These are phyloP conservation scores for Symmetrospora coprosmae DNA, from an alignment of 768 basidiomycete species.

Conservation along the genomic window DNA sequence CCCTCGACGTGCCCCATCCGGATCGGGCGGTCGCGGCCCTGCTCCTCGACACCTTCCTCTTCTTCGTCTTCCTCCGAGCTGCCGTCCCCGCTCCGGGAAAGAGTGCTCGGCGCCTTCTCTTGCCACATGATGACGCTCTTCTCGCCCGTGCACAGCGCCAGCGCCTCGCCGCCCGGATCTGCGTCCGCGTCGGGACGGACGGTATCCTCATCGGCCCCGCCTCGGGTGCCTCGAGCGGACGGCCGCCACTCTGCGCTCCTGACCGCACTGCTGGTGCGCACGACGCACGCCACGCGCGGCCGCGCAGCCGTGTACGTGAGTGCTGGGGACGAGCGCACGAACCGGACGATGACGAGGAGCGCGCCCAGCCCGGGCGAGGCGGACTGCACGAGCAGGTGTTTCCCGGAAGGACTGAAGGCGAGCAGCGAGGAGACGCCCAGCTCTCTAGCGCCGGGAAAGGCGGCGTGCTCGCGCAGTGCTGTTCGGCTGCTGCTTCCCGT, in stretches of 20 bases:
- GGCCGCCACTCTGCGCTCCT: slow-evolving; percentile 1
- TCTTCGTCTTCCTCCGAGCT: neutral
- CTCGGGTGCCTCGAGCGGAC: too few species aligned
- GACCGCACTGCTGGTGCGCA: neutral
- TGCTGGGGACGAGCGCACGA: neutral
- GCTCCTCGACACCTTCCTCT: neutral
- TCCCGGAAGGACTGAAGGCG: too few species aligned
- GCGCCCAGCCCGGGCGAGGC: neutral
- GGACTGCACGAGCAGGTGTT: neutral
- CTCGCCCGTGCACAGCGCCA: slow-evolving; percentile 10
- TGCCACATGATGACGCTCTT: slow-evolving; percentile 15
- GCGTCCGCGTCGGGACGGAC: too few species aligned
- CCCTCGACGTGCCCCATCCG: neutral
- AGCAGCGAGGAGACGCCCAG: too few species aligned
- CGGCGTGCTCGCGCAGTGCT: too few species aligned
- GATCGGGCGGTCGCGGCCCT: neutral
- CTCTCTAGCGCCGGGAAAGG: too few species aligned
- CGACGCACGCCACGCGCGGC: neutral
- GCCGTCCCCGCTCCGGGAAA: neutral
- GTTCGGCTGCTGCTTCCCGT: too few species aligned
- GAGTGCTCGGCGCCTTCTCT: too few species aligned
- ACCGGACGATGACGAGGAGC: neutral
- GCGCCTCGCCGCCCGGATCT: neutral
- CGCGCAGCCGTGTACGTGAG: slow-evolving; percentile 9
- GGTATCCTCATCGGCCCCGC: too few species aligned